Conservation (phyloP, 139 green algal genomes). For the Nannochloris sp. region DNA sequence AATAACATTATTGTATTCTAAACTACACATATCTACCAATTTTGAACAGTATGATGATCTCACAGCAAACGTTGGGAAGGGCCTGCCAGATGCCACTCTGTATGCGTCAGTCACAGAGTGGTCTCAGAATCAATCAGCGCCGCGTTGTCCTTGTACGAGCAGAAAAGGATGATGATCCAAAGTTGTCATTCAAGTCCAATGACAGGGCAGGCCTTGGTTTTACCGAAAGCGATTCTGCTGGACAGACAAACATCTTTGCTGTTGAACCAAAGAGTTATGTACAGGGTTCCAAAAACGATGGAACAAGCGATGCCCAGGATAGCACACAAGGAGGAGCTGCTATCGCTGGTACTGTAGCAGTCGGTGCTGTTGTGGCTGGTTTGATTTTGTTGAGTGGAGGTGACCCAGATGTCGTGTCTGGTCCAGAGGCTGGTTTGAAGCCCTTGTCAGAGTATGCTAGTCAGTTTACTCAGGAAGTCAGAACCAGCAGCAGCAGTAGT, state of each 20-base stretch:
- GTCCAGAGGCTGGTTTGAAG: slow-evolving; percentile 8
- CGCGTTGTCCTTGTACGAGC: not conserved
- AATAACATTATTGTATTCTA: no score
- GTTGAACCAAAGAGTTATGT: slow-evolving; percentile 38
- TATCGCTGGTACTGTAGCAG: slow-evolving; percentile 11
- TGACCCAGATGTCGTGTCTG: slow-evolving; percentile 2
- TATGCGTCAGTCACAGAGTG: not conserved
- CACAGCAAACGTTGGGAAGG: not conserved
- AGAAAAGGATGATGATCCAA: not conserved
- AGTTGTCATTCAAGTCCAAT: slow-evolving; percentile 24
- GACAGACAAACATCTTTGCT: slow-evolving; percentile 60
- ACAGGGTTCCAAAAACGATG: slow-evolving; percentile 15
- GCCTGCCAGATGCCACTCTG: not conserved
- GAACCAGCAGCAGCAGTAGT: slow-evolving; percentile 1
- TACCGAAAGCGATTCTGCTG: slow-evolving; percentile 50
- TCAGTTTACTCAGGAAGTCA: slow-evolving; percentile 17
- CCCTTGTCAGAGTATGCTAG: slow-evolving; percentile 12
- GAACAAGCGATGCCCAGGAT: not conserved
- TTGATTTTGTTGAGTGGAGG: slow-evolving; percentile 11
- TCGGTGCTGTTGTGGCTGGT: slow-evolving; percentile 12
- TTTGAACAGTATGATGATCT: not conserved
- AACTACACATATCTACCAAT: no score
- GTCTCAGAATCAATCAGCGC: not conserved
- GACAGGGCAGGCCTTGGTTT: slow-evolving; percentile 33
- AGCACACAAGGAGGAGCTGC: slow-evolving; percentile 2